Base-by-base conservation (phyloP, 1,284 basidiomycete genomes). In the Boletus mariae region DNA sequence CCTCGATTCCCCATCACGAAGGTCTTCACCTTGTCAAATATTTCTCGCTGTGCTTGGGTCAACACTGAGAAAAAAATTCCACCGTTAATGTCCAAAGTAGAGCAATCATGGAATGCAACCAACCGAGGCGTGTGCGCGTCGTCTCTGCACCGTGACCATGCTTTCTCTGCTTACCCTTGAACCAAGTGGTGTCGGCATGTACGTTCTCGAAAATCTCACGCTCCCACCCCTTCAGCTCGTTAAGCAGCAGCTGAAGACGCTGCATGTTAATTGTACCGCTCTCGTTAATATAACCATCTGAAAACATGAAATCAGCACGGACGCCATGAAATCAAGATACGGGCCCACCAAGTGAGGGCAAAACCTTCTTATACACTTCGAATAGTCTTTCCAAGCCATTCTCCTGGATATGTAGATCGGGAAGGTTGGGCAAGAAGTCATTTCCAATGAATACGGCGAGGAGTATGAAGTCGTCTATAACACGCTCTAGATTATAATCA, bases 381-480 rank as follows among this genome's bases (percentile, higher is more conserved):
- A 98, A 99, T 55, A 99, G 75, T 57, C 82, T 81, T 72, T 97
- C 93, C 60, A 99, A 71, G 4, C 93, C 96, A 63, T 98, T 97
- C 72, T 98, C 93, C 67, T 98, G 95, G 70, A 99, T 99, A 69
- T 99, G 97, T 40, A 99, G 71, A 69, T 97, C 94, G 6, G 96
- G 97, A 49, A 99, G 74, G 74, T 99, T 93, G 8, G 96, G 96
- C 61, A 99, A 73, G 73, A 98, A 98, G 75, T 98, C 95, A 70
- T 98, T 99, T 32, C 95, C 96, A 49, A 98, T 87, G 64, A 99
- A 98, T 46, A 98, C 92, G 45, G 94, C 92, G 61, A 99, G 84
- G 13, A 99, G 78, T 64, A 99, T 92, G 72, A 98, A 98, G 73
- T 99, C 96, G 72, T 99, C 96, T 67, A 99, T 97, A 71, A 99